A percentile compares a stretch with the other conserved stretches of the same genome.
phyloP scores from a whole-genome alignment of 2,329 filamentous ascomycete genomes.

The Trichophyton benhamiae region DNA sequence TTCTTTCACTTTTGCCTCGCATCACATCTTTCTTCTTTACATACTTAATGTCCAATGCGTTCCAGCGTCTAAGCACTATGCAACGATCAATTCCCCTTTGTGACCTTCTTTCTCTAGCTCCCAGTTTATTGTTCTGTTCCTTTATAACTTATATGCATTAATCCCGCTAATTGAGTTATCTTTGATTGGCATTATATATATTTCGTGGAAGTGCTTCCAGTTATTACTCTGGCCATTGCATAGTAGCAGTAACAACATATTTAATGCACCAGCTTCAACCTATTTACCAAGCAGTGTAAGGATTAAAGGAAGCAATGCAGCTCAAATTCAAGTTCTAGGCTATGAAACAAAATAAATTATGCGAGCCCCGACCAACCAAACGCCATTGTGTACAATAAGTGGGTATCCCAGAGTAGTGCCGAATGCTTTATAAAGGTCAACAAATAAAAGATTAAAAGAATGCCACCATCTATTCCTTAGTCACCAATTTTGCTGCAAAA shows the following conservation, averaged over 20 bases:
- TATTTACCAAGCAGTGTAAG: too few species aligned
- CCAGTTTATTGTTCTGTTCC: not conserved
- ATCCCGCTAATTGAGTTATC: too few species aligned
- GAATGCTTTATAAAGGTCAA: not conserved
- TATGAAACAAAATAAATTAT: not conserved
- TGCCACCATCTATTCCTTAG: not conserved
- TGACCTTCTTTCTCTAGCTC: not conserved
- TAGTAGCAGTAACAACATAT: too few species aligned
- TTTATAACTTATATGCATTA: not conserved
- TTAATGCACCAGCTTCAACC: too few species aligned
- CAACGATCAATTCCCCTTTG: not conserved
- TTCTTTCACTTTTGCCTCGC: not conserved
- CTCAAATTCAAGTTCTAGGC: not conserved
- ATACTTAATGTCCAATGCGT: not conserved
- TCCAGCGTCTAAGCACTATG: not conserved
- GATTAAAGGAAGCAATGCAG: not conserved
- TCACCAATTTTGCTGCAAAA: not conserved
- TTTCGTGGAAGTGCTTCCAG: too few species aligned
- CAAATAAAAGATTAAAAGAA: not conserved
- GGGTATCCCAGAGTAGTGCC: slow-evolving; percentile 1
- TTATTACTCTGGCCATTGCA: too few species aligned
- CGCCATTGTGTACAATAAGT: not conserved
- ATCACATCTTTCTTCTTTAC: not conserved
- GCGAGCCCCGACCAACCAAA: not conserved
- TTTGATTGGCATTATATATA: too few species aligned